A percentile compares a stretch with the other conserved stretches of the same genome.
Evolutionary conservation across 495 filamentous ascomycete species (phyloP).

Genomic region (Penicillium steckii): DNA sequence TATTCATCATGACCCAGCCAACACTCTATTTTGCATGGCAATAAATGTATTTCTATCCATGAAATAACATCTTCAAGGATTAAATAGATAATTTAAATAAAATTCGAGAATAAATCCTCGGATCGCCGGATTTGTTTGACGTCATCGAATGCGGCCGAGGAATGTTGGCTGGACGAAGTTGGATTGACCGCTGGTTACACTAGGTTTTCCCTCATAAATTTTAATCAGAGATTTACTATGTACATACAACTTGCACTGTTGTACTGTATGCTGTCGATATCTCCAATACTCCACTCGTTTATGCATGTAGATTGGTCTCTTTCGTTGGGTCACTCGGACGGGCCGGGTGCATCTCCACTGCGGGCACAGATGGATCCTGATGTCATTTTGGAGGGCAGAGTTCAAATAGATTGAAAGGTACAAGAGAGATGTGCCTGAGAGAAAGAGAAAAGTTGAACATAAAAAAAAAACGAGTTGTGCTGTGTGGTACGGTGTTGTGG

Average conservation of each 20-base stretch:
- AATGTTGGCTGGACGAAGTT: not conserved
- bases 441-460: not conserved
- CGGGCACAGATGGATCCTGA: not conserved
- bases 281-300: not conserved
- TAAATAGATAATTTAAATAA: too few species aligned
- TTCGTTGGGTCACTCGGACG: not conserved
- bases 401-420: not conserved
- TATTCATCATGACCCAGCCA: too few species aligned
- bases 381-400: not conserved
- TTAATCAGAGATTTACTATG: too few species aligned
- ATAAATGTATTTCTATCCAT: too few species aligned
- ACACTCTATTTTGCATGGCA: too few species aligned
- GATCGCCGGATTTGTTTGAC: not conserved
- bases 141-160: not conserved
- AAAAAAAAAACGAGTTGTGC: not conserved
- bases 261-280: too few species aligned
- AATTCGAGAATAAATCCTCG: too few species aligned
- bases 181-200: not conserved
- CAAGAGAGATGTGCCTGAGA: not conserved
- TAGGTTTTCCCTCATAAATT: not conserved
- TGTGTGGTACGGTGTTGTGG: not conserved
- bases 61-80: too few species aligned
- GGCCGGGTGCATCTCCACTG: not conserved
- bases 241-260: too few species aligned
- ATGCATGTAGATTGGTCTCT: not conserved